A percentile compares a stretch with the other conserved stretches of the same genome.
Evolutionary conservation across 176 grass and related monocot species (phyloP).

Genomic region (sorghum (Sorghum bicolor)): Sorghum_bicolor_NCBIv3 NC_012870.2:18776501-18777000

Average conservation of each 20-base stretch:
- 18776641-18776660: conserved; percentile 44
- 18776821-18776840: conserved; percentile 17
- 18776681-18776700: conserved; percentile 49
- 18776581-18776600: conserved; percentile 28
- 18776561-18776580: conserved; percentile 88
- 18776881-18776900: conserved; percentile 61
- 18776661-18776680: conserved; percentile 45
- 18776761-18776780: conserved; percentile 28
- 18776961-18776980: background rate
- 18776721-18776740: conserved; percentile 39
- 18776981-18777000: conserved; percentile 60
- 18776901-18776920: conserved; percentile 79
- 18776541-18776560: conserved; percentile 79
- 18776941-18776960: background rate
- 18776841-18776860: conserved; percentile 24
- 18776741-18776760: conserved; percentile 19
- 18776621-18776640: conserved; percentile 10
- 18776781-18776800: conserved; percentile 22
- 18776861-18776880: conserved; percentile 22
- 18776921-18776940: conserved; percentile 20
- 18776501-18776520: conserved; percentile 89
- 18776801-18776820: conserved; percentile 33
- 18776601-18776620: conserved; percentile 26
- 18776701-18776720: conserved; percentile 9
- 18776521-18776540: conserved; percentile 91